These are phyloP conservation scores for Paramecium tetraurelia DNA, from an alignment of 73 alveolate genomes.

Conservation along the genomic window DNA sequence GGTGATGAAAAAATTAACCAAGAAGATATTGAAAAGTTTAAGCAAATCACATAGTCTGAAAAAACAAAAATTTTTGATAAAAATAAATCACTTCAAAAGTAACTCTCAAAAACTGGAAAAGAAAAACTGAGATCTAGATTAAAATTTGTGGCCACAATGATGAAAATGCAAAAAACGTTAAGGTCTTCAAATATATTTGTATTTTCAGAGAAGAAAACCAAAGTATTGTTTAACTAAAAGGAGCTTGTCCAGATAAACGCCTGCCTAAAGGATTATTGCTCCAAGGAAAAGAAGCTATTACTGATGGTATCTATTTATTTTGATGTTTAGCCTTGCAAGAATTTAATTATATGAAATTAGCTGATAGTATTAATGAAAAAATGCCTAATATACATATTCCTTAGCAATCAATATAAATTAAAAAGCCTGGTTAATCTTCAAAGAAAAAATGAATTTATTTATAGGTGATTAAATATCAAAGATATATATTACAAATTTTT, in stretches of 20 bases:
- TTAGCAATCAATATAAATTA: background rate
- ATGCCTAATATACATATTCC: slow-evolving; percentile 41
- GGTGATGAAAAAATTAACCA: slow-evolving; percentile 39
- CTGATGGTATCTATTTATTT: slow-evolving; percentile 32
- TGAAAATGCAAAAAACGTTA: slow-evolving; percentile 60
- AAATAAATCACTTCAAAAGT: background rate
- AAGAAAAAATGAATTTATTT: background rate
- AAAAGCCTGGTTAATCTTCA: slow-evolving; percentile 15
- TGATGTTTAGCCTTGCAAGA: background rate
- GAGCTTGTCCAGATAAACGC: slow-evolving; percentile 91
- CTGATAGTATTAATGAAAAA: slow-evolving; percentile 24
- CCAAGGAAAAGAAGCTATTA: slow-evolving; percentile 70
- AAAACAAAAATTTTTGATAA: background rate
- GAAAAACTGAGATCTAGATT: slow-evolving; percentile 37
- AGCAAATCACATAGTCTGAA: background rate
- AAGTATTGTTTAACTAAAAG: slow-evolving; percentile 87
- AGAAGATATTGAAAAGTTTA: slow-evolving; percentile 29
- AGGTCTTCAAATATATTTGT: background rate
- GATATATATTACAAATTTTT: no score
- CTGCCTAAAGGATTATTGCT: slow-evolving; percentile 87
- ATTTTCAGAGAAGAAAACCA: slow-evolving; percentile 73
- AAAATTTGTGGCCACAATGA: slow-evolving; percentile 57
- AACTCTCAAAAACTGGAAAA: background rate
- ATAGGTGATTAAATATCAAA: background rate
- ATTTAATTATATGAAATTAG: background rate